These are phyloP conservation scores for Paraphaeosphaeria sporulosa DNA, from an alignment of 2,329 filamentous ascomycete genomes.

Conservation along the genomic window DNA sequence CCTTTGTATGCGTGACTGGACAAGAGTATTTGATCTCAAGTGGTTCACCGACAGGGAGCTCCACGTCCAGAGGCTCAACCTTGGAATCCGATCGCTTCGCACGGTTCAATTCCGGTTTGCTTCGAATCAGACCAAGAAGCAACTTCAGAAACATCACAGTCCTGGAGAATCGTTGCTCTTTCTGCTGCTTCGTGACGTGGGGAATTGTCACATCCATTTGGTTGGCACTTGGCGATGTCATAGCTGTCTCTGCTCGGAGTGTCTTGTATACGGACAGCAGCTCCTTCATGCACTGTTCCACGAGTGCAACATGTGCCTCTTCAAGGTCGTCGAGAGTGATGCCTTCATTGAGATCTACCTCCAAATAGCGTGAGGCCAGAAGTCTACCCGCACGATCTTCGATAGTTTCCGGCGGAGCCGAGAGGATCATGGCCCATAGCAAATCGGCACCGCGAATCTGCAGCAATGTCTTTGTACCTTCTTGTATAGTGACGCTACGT, in stretches of 20 bases:
- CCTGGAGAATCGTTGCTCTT: slow-evolving; percentile 39
- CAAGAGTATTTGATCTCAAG: slow-evolving; percentile 77
- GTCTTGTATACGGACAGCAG: slow-evolving; percentile 44
- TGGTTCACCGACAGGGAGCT: slow-evolving; percentile 66
- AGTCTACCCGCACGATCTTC: slow-evolving; percentile 73
- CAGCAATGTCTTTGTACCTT: slow-evolving; percentile 45
- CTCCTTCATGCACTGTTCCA: slow-evolving; percentile 75
- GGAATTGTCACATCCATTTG: slow-evolving; percentile 24
- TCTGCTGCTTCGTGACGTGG: slow-evolving; percentile 35
- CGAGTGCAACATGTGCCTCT: slow-evolving; percentile 72
- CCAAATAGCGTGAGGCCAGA: slow-evolving; percentile 78
- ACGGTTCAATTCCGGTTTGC: slow-evolving; percentile 42
- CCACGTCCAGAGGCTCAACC: slow-evolving; percentile 49
- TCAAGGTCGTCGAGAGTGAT: slow-evolving; percentile 58
- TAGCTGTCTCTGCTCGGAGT: slow-evolving; percentile 18
- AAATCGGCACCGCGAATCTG: slow-evolving; percentile 68
- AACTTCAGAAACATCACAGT: slow-evolving; percentile 46
- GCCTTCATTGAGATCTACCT: slow-evolving; percentile 48
- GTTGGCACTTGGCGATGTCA: slow-evolving; percentile 10
- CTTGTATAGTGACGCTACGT: slow-evolving; percentile 25
- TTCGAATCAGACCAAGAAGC: slow-evolving; percentile 41
- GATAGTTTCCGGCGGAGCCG: slow-evolving; percentile 69
- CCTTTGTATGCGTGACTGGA: slow-evolving; percentile 67
- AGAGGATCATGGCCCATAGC: slow-evolving; percentile 84
- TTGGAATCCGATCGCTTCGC: slow-evolving; percentile 43